phyloP scores from a whole-genome alignment of 116 monocot species.

The Posidonia oceanica region DNA sequence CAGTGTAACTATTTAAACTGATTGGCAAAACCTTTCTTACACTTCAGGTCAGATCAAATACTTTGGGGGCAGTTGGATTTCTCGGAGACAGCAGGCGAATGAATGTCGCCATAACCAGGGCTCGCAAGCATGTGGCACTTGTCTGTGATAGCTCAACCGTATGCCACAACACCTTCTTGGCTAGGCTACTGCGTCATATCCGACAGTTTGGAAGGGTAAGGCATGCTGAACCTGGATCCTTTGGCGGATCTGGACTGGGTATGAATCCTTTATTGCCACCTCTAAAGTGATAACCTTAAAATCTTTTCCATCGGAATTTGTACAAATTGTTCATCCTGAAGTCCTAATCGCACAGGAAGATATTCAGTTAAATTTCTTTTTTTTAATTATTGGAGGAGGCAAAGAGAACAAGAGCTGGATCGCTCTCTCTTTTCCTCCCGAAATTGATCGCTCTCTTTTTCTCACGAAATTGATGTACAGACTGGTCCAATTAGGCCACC shows the following conservation, averaged over 20 bases:
- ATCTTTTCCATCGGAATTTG: too few relatives aligned
- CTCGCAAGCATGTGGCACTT: constrained; percentile 74
- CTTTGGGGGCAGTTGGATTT: constrained; percentile 87
- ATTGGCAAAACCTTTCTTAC: too few relatives aligned
- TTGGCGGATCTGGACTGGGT: constrained; percentile 46
- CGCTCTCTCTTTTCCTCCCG: not conserved
- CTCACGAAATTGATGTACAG: not conserved
- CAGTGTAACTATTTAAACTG: too few relatives aligned
- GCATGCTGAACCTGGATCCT: constrained; percentile 68
- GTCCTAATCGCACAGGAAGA: not conserved
- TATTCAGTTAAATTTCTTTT: not conserved
- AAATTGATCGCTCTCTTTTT: too few relatives aligned
- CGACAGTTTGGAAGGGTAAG: constrained; percentile 54
- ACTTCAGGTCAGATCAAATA: constrained; percentile 85
- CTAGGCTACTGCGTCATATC: constrained; percentile 88
- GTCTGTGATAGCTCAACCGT: constrained; percentile 96
- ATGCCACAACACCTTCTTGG: constrained; percentile 91
- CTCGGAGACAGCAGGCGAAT: constrained; percentile 84
- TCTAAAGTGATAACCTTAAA: constrained; percentile 21
- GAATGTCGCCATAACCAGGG: constrained; percentile 92
- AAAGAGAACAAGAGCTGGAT: not conserved
- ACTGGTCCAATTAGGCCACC: not conserved
- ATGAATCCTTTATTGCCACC: constrained; percentile 52
- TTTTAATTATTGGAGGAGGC: not conserved
- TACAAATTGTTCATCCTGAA: too few relatives aligned